Evolutionary conservation across 805 yeast species (phyloP).

Genomic region (Pichia pseudocactophila): DNA sequence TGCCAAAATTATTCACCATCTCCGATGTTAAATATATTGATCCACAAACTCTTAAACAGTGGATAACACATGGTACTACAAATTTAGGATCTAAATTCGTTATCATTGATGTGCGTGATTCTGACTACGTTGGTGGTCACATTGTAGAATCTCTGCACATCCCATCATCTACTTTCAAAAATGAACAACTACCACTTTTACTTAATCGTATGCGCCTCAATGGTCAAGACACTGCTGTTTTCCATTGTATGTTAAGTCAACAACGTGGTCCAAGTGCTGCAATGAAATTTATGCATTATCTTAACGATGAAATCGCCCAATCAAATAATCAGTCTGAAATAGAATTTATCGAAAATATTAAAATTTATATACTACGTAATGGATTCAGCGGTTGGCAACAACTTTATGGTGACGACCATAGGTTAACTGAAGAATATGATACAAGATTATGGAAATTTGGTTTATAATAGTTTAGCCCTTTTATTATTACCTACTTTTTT

Average conservation of each 20-base stretch:
- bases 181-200: conserved; percentile 31
- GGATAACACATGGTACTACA: conserved; percentile 36
- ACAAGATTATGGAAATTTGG: conserved; percentile 31
- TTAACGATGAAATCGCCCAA: conserved; percentile 26
- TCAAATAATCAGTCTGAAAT: conserved; percentile 15
- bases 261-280: conserved; percentile 90
- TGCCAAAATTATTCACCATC: conserved; percentile 16
- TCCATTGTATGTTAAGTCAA: conserved; percentile 88
- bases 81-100: conserved; percentile 34
- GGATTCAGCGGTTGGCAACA: conserved; percentile 85
- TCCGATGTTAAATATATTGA: conserved; percentile 40
- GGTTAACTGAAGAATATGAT: conserved; percentile 55
- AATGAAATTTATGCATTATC: conserved; percentile 43
- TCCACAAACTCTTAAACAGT: conserved; percentile 34
- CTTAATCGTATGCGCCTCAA: conserved; percentile 23
- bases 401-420: conserved; percentile 55
- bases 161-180: conserved; percentile 41
- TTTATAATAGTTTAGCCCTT: conserved; percentile 7
- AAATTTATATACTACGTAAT: conserved; percentile 66
- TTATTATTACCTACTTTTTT: conserved; percentile 16
- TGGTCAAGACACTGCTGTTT: conserved; percentile 47
- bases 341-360: conserved; percentile 28
- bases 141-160: conserved; percentile 46
- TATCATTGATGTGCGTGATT: conserved; percentile 80
- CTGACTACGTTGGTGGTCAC: conserved; percentile 74